Conservation (phyloP, 2,329 filamentous ascomycete genomes). For the Aspergillus sergii region DNA sequence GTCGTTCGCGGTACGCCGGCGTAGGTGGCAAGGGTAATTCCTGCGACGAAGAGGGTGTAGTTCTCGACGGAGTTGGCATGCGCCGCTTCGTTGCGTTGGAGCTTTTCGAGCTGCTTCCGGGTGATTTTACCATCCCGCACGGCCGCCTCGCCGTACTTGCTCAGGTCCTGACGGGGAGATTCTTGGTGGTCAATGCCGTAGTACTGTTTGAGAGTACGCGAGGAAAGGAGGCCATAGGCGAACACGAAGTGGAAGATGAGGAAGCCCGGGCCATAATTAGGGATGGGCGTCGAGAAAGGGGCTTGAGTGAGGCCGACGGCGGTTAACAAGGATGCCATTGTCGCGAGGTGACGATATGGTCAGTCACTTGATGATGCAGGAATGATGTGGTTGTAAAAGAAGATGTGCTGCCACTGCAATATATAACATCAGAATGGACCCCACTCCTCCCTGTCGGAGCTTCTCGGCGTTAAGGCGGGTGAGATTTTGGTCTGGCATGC, state of each 20-base stretch:
- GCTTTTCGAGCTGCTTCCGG: slow-evolving; percentile 43
- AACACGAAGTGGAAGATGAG: slow-evolving; percentile 42
- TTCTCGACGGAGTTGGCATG: slow-evolving; percentile 49
- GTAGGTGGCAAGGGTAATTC: slow-evolving; percentile 44
- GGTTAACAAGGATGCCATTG: slow-evolving; percentile 28
- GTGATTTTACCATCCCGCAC: slow-evolving; percentile 50
- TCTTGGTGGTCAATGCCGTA: slow-evolving; percentile 52
- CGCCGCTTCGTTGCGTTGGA: slow-evolving; percentile 50
- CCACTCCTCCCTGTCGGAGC: not conserved
- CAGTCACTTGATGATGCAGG: not conserved
- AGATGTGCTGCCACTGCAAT: not conserved
- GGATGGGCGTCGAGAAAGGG: slow-evolving; percentile 8
- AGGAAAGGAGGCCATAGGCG: slow-evolving; percentile 49
- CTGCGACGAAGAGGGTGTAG: slow-evolving; percentile 33
- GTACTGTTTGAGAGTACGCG: slow-evolving; percentile 46
- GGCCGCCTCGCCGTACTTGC: slow-evolving; percentile 48
- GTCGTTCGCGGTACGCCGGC: slow-evolving; percentile 38
- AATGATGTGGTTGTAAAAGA: not conserved
- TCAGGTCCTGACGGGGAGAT: slow-evolving; percentile 50
- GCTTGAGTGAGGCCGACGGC: slow-evolving; percentile 22
- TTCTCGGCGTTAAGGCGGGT: not conserved
- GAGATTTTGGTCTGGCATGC: not conserved
- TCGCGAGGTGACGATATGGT: not conserved
- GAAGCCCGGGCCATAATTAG: slow-evolving; percentile 27
- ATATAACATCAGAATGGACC: not conserved